Evolutionary conservation across 2,329 filamentous ascomycete species (phyloP).

Genomic region (Apiospora rasikravindrae): DNA sequence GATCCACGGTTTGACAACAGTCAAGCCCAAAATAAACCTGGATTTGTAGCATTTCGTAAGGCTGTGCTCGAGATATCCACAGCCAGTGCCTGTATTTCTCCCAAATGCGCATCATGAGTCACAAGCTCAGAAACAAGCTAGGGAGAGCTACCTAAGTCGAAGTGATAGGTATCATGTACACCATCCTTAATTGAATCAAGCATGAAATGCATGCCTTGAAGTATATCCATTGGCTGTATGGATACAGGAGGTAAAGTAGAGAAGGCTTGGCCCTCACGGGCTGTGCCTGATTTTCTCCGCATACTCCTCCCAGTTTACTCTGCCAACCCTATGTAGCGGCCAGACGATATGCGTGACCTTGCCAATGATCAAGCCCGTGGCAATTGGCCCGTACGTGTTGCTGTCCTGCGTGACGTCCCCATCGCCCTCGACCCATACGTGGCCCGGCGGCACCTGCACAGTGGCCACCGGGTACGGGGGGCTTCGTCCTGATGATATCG

Average conservation of each 20-base stretch:
- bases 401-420: constrained; percentile 80
- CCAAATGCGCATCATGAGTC: too few species aligned
- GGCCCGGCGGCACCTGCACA: constrained; percentile 76
- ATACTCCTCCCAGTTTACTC: constrained; percentile 63
- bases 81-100: too few species aligned
- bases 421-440: constrained; percentile 96
- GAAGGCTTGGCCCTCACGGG: not conserved
- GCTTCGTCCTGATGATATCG: constrained; percentile 72
- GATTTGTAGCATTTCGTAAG: too few species aligned
- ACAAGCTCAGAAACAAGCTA: too few species aligned
- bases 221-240: not conserved
- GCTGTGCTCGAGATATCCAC: too few species aligned
- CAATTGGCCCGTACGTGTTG: constrained; percentile 87
- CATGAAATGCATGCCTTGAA: not conserved
- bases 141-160: too few species aligned
- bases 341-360: constrained; percentile 74
- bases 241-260: not conserved
- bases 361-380: constrained; percentile 75
- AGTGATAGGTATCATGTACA: too few species aligned
- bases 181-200: too few species aligned
- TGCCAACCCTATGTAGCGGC: constrained; percentile 65
- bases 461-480: constrained; percentile 62
- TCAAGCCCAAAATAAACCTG: too few species aligned
- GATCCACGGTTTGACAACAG: not conserved
- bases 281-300: constrained; percentile 33